Evolutionary conservation across 306 rosid genomes (phyloP).

Genomic region (Chamaecrista fasciculata): DNA sequence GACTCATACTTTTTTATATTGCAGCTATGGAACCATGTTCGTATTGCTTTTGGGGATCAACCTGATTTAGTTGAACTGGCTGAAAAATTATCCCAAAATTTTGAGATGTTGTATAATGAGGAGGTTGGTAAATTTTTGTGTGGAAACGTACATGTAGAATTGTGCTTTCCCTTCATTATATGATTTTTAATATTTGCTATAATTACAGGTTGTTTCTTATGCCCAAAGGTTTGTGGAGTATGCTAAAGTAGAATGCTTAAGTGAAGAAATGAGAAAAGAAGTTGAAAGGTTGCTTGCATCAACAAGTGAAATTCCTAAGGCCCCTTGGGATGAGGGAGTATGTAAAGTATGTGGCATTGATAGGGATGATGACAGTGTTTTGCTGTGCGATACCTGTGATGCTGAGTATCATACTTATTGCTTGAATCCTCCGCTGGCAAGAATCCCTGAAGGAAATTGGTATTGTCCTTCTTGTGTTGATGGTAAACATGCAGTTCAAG

Average conservation of each 20-base stretch:
- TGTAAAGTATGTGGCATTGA: conserved; percentile 99
- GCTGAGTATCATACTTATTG: conserved; percentile 99
- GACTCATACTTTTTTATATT: conserved; percentile 32
- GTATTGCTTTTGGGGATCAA: conserved; percentile 83
- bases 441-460: conserved; percentile 99
- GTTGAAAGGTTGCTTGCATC: conserved; percentile 57
- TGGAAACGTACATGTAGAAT: neutral
- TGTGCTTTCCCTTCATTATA: conserved; percentile 24
- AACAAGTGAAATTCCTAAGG: conserved; percentile 76
- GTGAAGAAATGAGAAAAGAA: conserved; percentile 65
- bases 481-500: conserved; percentile 54
- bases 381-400: conserved; percentile 95
- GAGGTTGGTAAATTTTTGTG: conserved; percentile 63
- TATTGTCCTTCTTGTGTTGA: conserved; percentile 94
- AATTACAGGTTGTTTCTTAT: conserved; percentile 65
- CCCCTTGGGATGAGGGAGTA: conserved; percentile 99
- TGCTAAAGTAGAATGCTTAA: conserved; percentile 58
- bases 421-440: conserved; percentile 95
- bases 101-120: conserved; percentile 63
- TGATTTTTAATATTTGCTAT: conserved; percentile 15
- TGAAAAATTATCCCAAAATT: conserved; percentile 68
- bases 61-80: conserved; percentile 85
- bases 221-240: conserved; percentile 57
- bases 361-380: conserved; percentile 97
- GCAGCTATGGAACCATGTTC: conserved; percentile 92